Percentiles rank a stretch among this genome's conserved stretches.
phyloP scores from a whole-genome alignment of 129 eudicot genomes.

The Flaveria bidentis region DNA sequence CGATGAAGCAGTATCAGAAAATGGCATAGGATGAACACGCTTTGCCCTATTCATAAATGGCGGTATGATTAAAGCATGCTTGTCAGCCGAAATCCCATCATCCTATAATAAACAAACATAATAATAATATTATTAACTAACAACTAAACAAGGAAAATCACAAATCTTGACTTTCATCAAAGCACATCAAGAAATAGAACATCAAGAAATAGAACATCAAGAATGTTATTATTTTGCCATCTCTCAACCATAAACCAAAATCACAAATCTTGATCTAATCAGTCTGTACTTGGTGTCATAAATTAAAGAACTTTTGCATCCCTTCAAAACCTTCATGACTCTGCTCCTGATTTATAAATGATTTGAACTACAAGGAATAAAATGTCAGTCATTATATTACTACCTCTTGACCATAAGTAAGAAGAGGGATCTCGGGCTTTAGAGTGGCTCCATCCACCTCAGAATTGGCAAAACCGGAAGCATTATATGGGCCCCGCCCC shows the following conservation, averaged over 20 bases:
- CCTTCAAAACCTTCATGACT: background rate
- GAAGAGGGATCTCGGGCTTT: conserved; percentile 75
- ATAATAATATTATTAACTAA: conserved; percentile 7
- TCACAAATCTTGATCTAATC: background rate
- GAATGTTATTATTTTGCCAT: background rate
- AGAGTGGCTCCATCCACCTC: conserved; percentile 57
- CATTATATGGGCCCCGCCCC: conserved; percentile 53
- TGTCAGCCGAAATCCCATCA: conserved; percentile 86
- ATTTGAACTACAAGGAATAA: conserved; percentile 2
- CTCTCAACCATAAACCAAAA: background rate
- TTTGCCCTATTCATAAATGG: conserved; percentile 78
- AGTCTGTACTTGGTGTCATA: background rate
- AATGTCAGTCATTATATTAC: conserved; percentile 15
- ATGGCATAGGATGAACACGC: conserved; percentile 80
- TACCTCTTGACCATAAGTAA: conserved; percentile 97
- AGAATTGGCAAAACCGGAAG: conserved; percentile 60
- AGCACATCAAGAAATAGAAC: background rate
- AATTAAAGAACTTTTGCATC: background rate
- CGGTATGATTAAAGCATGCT: conserved; percentile 87
- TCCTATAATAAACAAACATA: conserved; percentile 45
- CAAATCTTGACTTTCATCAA: conserved; percentile 7
- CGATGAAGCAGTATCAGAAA: conserved; percentile 59
- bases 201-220: too few relatives aligned
- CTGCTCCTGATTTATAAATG: background rate
- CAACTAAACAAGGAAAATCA: background rate